Evolutionary conservation across 148 eudicot species (phyloP).

Genomic region (Rhododendron ferrugineum): DNA sequence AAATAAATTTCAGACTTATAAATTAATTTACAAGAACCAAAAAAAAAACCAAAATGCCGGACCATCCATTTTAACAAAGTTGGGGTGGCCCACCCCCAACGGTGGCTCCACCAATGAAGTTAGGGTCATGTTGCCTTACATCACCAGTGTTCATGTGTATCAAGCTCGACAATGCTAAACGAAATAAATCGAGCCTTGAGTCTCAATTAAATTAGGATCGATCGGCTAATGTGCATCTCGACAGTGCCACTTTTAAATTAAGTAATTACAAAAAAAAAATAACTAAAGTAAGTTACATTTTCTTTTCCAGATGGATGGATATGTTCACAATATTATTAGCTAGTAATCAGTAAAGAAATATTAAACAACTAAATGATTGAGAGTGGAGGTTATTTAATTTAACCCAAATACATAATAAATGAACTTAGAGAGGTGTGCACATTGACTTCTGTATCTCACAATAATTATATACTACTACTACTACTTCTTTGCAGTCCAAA

Average conservation of each 20-base stretch:
- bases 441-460: conserved; percentile 18
- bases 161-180: neutral
- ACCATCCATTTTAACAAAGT: no score
- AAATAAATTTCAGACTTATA: no score
- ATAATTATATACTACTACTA: neutral
- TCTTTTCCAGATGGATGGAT: neutral
- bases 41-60: no score
- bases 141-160: neutral
- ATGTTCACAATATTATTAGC: neutral
- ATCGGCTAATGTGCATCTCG: neutral
- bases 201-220: neutral
- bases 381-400: neutral
- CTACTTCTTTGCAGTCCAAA: neutral
- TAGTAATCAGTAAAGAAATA: neutral
- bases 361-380: neutral
- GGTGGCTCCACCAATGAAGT: neutral
- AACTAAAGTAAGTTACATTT: neutral
- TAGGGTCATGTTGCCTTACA: no score
- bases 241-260: neutral
- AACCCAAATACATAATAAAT: neutral
- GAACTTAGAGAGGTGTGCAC: conserved; percentile 5
- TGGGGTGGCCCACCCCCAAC: no score
- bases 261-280: neutral
- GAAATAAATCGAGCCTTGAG: neutral
- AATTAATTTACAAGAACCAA: no score